phyloP scores from a whole-genome alignment of 1,284 basidiomycete genomes.

The Apiotrichum akiyoshidainum region DNA sequence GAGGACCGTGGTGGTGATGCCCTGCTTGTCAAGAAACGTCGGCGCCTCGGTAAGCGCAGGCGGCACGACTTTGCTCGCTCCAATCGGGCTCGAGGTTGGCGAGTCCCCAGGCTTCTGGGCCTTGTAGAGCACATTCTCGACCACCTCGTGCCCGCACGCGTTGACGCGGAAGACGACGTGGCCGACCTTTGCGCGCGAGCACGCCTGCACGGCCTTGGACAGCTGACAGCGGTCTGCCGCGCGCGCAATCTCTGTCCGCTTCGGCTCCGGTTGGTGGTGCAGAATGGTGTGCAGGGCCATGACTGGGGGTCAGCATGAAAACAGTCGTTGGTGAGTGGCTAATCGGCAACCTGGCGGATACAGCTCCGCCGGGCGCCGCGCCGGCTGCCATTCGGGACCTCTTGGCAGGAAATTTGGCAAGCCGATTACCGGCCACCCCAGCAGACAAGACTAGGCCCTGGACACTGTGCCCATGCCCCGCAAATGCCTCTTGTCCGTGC shows the following conservation, averaged over 20 bases:
- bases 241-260: slow-evolving; percentile 20
- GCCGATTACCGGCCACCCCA: no score
- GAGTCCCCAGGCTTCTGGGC: not conserved
- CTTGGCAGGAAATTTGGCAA: no score
- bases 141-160: slow-evolving; percentile 22
- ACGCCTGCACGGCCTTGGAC: slow-evolving; percentile 18
- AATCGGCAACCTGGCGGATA: no score
- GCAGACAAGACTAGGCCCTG: no score
- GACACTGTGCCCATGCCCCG: no score
- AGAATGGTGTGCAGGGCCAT: slow-evolving; percentile 20
- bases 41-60: slow-evolving; percentile 18
- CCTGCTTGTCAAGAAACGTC: slow-evolving; percentile 26
- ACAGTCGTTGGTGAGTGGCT: no score
- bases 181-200: slow-evolving; percentile 15
- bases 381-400: no score
- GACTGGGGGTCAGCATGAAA: slow-evolving; percentile 8
- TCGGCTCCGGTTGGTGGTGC: slow-evolving; percentile 21
- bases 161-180: slow-evolving; percentile 22
- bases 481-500: no score
- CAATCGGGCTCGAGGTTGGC: not conserved
- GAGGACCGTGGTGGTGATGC: slow-evolving; percentile 28
- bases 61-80: not conserved
- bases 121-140: slow-evolving; percentile 16
- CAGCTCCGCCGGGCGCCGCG: no score
- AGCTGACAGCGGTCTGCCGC: slow-evolving; percentile 19